A percentile compares a stretch with the other conserved stretches of the same genome.
These are phyloP conservation scores for Nymphaea colorata DNA, from an alignment of 164 flowering plant species.

Conservation along the genomic window DNA sequence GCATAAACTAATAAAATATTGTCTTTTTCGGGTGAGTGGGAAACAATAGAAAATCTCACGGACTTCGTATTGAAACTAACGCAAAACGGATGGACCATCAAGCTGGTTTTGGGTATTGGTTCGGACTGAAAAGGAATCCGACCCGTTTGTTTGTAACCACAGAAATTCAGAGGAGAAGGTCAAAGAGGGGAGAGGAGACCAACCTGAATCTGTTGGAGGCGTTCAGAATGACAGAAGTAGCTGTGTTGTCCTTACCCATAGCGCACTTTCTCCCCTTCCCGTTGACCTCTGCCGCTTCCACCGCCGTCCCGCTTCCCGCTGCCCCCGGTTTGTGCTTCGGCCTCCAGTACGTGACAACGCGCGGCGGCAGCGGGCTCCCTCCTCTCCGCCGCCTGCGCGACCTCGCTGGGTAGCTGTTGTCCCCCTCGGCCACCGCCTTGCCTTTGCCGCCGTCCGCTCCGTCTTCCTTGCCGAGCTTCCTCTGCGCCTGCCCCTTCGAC, in stretches of 20 bases:
- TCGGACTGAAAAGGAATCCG: no score
- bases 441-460: background rate
- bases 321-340: background rate
- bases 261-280: no score
- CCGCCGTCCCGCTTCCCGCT: background rate
- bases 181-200: background rate
- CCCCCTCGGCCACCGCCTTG: background rate
- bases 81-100: no score
- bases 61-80: no score
- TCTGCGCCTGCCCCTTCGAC: background rate
- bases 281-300: no score
- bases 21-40: no score
- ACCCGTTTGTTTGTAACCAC: no score
- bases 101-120: no score
- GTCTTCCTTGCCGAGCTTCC: background rate
- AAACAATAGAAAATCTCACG: no score
- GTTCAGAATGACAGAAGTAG: background rate
- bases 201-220: background rate
- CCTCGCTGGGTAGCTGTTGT: no score
- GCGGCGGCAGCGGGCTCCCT: background rate
- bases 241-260: no score
- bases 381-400: background rate
- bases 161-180: background rate
- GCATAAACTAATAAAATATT: no score
- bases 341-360: background rate